Evolutionary conservation across 805 yeast species (phyloP), one percentile per base, ranked within the genome.

Genomic region (Hanseniaspora clermontiae): DNA sequence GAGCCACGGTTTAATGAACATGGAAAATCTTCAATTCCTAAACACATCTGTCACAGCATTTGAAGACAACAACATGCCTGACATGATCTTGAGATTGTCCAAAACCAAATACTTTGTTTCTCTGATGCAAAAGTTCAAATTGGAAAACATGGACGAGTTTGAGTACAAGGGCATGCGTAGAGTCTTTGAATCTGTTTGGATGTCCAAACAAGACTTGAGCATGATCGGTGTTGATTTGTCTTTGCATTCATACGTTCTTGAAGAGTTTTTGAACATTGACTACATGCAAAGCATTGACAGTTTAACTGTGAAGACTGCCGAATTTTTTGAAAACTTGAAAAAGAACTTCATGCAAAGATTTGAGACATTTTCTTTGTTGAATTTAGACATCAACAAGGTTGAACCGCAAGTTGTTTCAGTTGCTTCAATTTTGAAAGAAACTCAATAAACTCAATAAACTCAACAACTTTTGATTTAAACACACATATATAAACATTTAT

Each of bases 191-290:
- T 60, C 65, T 11, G 59, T 70, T 14, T 65, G 72, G 68, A 59
- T 63, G 11, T 55, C 62, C 10, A 66, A 69, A 17, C 65, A 64
- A 42, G 59, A 62, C 2, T 56, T 64, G 27, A 65, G 62, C 20
- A 62, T 61, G 37, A 64, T 63, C 31, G 64, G 66, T 37, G 45
- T 59, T 43, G 61, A 62, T 38, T 43, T 72, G 20, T 68, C 70
- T 39, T 51, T 71, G 8, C 68, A 68, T 57, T 64, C 74, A 0
- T 68, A 68, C 20, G 51, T 73, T 52, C 62, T 73, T 10, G 61
- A 69, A 11, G 73, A 68, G 60, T 64, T 73, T 36, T 65, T 66
- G 57, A 74, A 72, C 57, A 58, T 68, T 51, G 70, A 69, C 46
- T 63, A 65, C 43, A 64, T 65, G 49, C 66, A 65, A 53, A 64